These are phyloP conservation scores for Aureobasidium vineae DNA, from an alignment of 2,329 filamentous ascomycete genomes.

Conservation along the genomic window DNA sequence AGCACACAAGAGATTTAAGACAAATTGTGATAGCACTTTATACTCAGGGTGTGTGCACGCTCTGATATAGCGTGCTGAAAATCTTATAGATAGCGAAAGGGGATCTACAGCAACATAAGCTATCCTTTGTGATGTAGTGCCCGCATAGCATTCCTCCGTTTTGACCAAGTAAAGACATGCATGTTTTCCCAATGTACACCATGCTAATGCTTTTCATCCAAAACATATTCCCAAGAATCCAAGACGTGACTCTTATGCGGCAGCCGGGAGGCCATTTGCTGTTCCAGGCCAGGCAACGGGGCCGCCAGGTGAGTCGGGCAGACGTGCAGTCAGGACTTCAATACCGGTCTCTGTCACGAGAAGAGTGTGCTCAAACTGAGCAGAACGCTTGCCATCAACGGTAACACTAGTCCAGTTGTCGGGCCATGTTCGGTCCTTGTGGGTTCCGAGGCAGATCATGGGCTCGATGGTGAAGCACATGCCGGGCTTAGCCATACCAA, in stretches of 20 bases:
- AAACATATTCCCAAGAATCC: not conserved
- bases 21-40: too few species aligned
- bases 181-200: constrained; percentile 8
- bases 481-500: constrained; percentile 87
- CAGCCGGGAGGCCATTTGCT: constrained; percentile 20
- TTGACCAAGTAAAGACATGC: constrained; percentile 1
- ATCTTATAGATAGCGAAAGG: not conserved
- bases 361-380: constrained; percentile 89
- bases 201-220: constrained; percentile 15
- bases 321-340: constrained; percentile 74
- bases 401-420: constrained; percentile 99
- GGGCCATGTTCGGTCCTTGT: constrained; percentile 93
- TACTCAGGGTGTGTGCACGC: not conserved
- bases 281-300: constrained; percentile 59
- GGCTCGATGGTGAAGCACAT: constrained; percentile 99
- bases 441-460: constrained; percentile 92
- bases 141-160: not conserved
- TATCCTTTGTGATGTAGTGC: not conserved
- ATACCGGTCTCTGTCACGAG: constrained; percentile 80
- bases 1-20: too few species aligned
- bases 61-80: not conserved
- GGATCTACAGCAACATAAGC: too few species aligned
- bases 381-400: constrained; percentile 81
- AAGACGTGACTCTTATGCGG: not conserved
- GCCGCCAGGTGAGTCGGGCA: constrained; percentile 72